Conservation (phyloP, 352 stramenopile genomes). For the Pythium grandisporangium region DNA sequence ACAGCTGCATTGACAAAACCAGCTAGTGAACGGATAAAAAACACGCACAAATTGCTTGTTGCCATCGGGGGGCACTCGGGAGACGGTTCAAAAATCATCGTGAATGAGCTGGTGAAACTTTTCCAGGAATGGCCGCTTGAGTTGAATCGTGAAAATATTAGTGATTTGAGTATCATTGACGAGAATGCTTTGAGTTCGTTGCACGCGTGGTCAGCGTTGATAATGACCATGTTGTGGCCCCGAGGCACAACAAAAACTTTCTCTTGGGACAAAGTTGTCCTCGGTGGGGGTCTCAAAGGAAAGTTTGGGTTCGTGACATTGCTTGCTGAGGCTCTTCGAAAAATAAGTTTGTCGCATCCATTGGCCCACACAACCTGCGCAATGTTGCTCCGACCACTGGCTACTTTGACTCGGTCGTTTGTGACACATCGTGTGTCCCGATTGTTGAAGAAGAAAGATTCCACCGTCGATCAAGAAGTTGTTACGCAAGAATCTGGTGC, state of each 20-base stretch:
- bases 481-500: background rate
- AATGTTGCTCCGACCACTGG: conserved; percentile 75
- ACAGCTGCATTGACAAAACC: conserved; percentile 18
- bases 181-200: conserved; percentile 65
- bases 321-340: conserved; percentile 64
- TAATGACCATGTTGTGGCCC: conserved; percentile 85
- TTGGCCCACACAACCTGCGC: conserved; percentile 63
- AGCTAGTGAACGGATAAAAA: conserved; percentile 46
- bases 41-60: conserved; percentile 60
- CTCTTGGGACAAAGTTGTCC: conserved; percentile 72
- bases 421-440: conserved; percentile 64
- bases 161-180: conserved; percentile 39
- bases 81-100: conserved; percentile 69
- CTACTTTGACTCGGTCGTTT: conserved; percentile 72
- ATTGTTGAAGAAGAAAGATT: conserved; percentile 42
- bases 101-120: conserved; percentile 62
- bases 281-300: conserved; percentile 49
- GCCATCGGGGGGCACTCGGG: conserved; percentile 56
- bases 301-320: conserved; percentile 75
- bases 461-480: background rate
- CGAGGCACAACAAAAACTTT: conserved; percentile 67
- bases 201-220: conserved; percentile 74
- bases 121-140: conserved; percentile 52
- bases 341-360: conserved; percentile 69
- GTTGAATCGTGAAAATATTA: conserved; percentile 1